Evolutionary conservation across 2,329 filamentous ascomycete genomes (phyloP).

Genomic region (Stemphylium lycopersici): DNA sequence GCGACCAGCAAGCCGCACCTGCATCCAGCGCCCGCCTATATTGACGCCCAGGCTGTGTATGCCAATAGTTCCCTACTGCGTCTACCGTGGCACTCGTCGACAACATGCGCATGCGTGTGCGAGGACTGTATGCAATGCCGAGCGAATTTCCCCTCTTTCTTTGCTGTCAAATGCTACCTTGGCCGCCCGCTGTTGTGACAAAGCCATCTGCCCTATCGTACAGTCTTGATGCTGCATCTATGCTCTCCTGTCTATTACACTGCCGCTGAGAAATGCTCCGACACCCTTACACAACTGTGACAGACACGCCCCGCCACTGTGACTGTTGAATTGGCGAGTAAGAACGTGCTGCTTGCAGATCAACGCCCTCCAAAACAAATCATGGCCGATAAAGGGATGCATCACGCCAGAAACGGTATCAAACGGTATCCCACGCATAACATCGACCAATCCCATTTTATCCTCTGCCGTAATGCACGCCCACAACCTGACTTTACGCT

Average conservation of each 20-base stretch:
- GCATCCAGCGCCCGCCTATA: conserved; percentile 2
- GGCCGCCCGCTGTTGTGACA: conserved; percentile 6
- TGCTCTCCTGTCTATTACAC: conserved; percentile 22
- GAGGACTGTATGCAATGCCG: conserved; percentile 10
- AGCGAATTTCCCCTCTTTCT: neutral
- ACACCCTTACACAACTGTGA: conserved; percentile 2
- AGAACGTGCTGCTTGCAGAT: conserved; percentile 23
- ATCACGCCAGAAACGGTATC: conserved; percentile 24
- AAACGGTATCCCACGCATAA: conserved; percentile 27
- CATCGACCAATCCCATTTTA: conserved; percentile 42
- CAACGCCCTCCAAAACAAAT: conserved; percentile 35
- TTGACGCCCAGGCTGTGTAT: conserved; percentile 1
- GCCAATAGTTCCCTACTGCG: conserved; percentile 8
- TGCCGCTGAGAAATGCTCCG: conserved; percentile 14
- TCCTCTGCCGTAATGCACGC: conserved; percentile 26
- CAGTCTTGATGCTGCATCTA: conserved; percentile 21
- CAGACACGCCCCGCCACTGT: conserved; percentile 22
- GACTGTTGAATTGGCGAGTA: conserved; percentile 18
- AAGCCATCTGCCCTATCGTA: conserved; percentile 26
- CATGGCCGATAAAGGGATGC: conserved; percentile 35
- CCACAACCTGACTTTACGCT: conserved; percentile 23
- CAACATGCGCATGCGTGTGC: conserved; percentile 7
- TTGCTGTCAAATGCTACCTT: neutral
- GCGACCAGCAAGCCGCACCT: conserved; percentile 5
- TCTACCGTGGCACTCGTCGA: conserved; percentile 13